A percentile compares a stretch with the other conserved stretches of the same genome.
phyloP scores from a whole-genome alignment of 2,329 filamentous ascomycete species.

The Alternaria metachromatica region DNA sequence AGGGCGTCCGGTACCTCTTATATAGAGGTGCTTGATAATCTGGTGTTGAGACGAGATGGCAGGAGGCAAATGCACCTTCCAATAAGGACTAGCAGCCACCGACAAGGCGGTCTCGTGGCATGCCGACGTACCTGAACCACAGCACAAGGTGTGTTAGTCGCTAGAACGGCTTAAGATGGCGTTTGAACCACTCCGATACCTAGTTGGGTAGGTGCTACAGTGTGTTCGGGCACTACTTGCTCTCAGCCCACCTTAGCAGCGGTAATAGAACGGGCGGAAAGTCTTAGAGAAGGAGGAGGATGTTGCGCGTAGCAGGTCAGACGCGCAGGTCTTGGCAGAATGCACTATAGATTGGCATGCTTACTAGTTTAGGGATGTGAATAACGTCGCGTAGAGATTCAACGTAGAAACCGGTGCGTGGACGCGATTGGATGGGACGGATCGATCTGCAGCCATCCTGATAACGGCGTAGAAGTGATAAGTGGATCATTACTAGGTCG shows the following conservation, averaged over 20 bases:
- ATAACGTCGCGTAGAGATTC: constrained; percentile 21
- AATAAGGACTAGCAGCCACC: constrained; percentile 33
- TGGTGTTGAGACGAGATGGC: constrained; percentile 14
- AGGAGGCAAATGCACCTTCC: constrained; percentile 38
- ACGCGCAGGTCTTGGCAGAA: constrained; percentile 34
- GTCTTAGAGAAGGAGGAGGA: constrained; percentile 26
- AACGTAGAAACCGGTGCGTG: constrained; percentile 18
- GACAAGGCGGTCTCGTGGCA: constrained; percentile 22
- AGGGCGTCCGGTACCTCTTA: constrained; percentile 30
- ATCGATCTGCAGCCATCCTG: constrained; percentile 28
- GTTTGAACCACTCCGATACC: constrained; percentile 32
- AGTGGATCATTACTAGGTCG: constrained; percentile 17
- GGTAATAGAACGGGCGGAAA: constrained; percentile 24
- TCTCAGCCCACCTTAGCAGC: constrained; percentile 33
- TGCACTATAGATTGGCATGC: constrained; percentile 38
- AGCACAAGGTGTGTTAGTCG: constrained; percentile 16
- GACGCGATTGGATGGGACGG: constrained; percentile 22
- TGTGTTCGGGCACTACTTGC: constrained; percentile 28
- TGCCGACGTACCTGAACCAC: constrained; percentile 22
- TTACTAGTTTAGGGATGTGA: constrained; percentile 45
- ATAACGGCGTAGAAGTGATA: constrained; percentile 12
- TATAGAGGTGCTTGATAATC: constrained; percentile 30
- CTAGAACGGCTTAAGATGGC: constrained; percentile 34
- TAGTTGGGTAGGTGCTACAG: constrained; percentile 42
- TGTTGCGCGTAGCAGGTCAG: constrained; percentile 23